A percentile compares a stretch with the other conserved stretches of the same genome.
Evolutionary conservation across 768 basidiomycete species (phyloP).

Genomic region (Amanita thiersii): DNA sequence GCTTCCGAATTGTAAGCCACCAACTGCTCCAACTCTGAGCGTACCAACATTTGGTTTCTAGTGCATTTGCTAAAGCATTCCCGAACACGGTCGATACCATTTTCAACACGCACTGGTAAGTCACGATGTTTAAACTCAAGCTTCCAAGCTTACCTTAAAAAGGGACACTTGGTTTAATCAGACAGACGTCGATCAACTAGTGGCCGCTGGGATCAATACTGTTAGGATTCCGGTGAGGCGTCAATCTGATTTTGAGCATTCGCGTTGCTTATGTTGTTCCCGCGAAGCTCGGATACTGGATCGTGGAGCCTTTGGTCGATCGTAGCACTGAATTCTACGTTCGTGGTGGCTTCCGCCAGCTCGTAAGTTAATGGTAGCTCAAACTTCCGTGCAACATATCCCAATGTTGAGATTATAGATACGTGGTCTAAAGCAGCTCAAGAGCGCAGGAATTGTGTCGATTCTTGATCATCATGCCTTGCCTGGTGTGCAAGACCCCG

Average conservation of each 20-base stretch:
- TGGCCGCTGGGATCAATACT: conserved; percentile 56
- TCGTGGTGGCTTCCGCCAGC: conserved; percentile 55
- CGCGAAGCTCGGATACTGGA: conserved; percentile 72
- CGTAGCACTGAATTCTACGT: conserved; percentile 54
- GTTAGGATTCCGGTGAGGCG: conserved; percentile 63
- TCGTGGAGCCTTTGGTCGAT: conserved; percentile 65
- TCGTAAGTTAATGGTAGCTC: conserved; percentile 35
- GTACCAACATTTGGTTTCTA: neutral
- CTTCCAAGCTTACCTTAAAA: too few species aligned
- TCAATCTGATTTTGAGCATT: neutral
- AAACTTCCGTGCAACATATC: neutral
- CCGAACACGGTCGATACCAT: neutral
- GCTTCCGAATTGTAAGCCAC: conserved; percentile 54
- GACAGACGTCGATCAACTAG: conserved; percentile 47
- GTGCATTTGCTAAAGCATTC: conserved; percentile 1
- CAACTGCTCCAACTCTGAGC: neutral
- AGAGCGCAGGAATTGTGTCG: conserved; percentile 52
- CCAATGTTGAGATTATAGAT: conserved; percentile 36
- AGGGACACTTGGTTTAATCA: conserved; percentile 71
- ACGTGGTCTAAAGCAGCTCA: conserved; percentile 53
- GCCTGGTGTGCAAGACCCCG: conserved; percentile 57
- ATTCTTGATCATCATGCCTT: conserved; percentile 65
- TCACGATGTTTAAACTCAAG: too few species aligned
- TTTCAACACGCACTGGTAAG: too few species aligned
- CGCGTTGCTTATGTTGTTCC: neutral